phyloP scores from a whole-genome alignment of 2,329 filamentous ascomycete species.

The Colletotrichum lindemuthianum region DNA sequence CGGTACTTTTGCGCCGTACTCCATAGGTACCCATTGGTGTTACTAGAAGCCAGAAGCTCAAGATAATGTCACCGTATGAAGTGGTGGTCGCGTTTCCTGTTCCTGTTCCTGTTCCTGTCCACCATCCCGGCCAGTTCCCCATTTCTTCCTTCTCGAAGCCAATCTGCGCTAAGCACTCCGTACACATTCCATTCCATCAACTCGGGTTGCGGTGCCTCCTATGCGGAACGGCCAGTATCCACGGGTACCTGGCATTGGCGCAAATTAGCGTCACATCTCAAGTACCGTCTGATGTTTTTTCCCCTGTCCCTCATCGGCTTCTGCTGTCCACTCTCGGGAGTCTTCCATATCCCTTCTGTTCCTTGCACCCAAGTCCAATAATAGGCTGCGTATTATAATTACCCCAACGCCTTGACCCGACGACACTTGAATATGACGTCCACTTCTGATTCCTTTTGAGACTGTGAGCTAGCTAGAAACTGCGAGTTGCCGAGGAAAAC shows the following conservation, averaged over 20 bases:
- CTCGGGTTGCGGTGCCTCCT: constrained; percentile 7
- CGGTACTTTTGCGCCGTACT: too few relatives aligned
- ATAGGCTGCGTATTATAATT: constrained; percentile 1
- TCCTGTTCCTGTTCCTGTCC: constrained; percentile 2
- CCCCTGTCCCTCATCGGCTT: background rate
- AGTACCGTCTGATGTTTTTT: constrained; percentile 27
- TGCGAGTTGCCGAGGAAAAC: background rate
- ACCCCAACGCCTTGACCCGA: constrained; percentile 8
- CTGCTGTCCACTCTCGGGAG: constrained; percentile 12
- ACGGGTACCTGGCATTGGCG: background rate
- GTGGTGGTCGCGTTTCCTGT: constrained; percentile 2
- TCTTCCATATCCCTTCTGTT: constrained; percentile 22
- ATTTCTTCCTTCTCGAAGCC: constrained; percentile 35
- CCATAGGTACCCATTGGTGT: too few relatives aligned
- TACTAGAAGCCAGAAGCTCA: too few relatives aligned
- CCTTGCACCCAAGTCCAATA: constrained; percentile 25
- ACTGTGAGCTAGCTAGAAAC: background rate
- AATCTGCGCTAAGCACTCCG: background rate
- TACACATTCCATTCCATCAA: background rate
- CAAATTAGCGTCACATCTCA: background rate
- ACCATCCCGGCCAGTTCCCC: constrained; percentile 16
- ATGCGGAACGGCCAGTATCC: background rate
- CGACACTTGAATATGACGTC: background rate
- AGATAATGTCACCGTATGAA: background rate
- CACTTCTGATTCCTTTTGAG: background rate